Percentiles rank a stretch among this genome's conserved stretches.
Conservation (phyloP, 768 basidiomycete genomes). For the Exidia glandulosa region DNA sequence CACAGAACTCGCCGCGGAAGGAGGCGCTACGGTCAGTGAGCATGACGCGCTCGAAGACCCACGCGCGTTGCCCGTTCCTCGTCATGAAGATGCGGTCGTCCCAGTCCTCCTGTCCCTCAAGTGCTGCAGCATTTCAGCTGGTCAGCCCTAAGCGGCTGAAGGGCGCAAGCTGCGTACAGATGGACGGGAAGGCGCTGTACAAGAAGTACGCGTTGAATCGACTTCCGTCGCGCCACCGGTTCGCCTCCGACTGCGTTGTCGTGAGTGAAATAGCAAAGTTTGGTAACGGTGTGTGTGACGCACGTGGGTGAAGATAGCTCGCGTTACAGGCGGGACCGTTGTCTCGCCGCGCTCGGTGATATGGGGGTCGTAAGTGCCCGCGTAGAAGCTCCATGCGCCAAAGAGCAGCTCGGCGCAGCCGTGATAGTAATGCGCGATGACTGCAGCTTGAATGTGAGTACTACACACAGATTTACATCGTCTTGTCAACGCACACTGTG, state of each 20-base stretch:
- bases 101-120: conserved; percentile 68
- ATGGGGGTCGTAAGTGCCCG: conserved; percentile 23
- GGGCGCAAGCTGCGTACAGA: conserved; percentile 10
- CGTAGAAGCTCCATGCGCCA: conserved; percentile 64
- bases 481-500: conserved; percentile 34
- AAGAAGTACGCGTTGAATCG: conserved; percentile 72
- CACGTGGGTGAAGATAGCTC: conserved; percentile 53
- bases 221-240: conserved; percentile 58
- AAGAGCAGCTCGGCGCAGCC: conserved; percentile 73
- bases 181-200: conserved; percentile 59
- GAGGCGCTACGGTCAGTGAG: conserved; percentile 69
- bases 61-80: conserved; percentile 30
- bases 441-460: conserved; percentile 11
- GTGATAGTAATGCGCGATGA: conserved; percentile 83
- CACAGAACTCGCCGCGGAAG: conserved; percentile 54
- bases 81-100: conserved; percentile 40
- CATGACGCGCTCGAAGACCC: conserved; percentile 60
- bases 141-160: neutral
- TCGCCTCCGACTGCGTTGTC: conserved; percentile 30
- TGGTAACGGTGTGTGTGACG: conserved; percentile 6
- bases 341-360: conserved; percentile 23
- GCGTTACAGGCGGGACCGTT: conserved; percentile 40
- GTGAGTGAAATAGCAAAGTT: conserved; percentile 14
- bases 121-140: conserved; percentile 14
- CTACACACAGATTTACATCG: neutral